phyloP scores from a whole-genome alignment of 441 rosid species.

The Cnidoscolus chayamansa region DNA sequence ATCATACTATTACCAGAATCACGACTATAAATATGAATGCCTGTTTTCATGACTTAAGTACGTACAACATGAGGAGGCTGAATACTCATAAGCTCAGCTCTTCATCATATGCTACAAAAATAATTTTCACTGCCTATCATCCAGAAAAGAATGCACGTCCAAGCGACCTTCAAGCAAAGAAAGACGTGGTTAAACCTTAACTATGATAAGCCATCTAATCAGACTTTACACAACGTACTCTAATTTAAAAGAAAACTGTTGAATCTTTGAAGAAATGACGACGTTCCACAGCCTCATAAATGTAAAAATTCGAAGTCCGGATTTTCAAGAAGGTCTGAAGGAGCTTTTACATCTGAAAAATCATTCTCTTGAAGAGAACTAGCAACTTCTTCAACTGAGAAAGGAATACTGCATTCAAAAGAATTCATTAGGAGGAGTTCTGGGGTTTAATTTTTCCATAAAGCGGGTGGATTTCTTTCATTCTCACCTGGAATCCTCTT shows the following conservation, averaged over 20 bases:
- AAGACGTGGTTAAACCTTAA: constrained; percentile 16
- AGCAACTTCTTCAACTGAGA: constrained; percentile 57
- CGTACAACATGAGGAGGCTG: constrained; percentile 26
- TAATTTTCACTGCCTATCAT: not conserved
- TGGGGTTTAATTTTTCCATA: not conserved
- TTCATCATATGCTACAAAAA: constrained; percentile 3
- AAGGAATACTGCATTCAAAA: constrained; percentile 64
- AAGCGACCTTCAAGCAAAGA: not conserved
- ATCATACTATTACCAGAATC: too few relatives aligned
- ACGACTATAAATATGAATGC: not conserved
- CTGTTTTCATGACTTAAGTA: not conserved
- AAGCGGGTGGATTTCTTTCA: not conserved
- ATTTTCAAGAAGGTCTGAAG: constrained; percentile 56
- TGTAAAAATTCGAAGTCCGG: constrained; percentile 70
- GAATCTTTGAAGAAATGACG: constrained; percentile 2
- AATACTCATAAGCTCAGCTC: constrained; percentile 10
- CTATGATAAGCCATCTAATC: constrained; percentile 31
- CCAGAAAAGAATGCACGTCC: constrained; percentile 36
- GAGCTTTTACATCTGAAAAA: constrained; percentile 53
- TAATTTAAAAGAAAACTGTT: constrained; percentile 24
- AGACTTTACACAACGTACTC: constrained; percentile 26
- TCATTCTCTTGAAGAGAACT: constrained; percentile 47
- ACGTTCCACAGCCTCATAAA: constrained; percentile 42
- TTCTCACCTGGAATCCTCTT: constrained; percentile 40
- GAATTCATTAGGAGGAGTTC: constrained; percentile 6